Evolutionary conservation across 164 flowering plant genomes (phyloP), one percentile per base, ranked within the genome.

Genomic region (Liriodendron chinense): DNA sequence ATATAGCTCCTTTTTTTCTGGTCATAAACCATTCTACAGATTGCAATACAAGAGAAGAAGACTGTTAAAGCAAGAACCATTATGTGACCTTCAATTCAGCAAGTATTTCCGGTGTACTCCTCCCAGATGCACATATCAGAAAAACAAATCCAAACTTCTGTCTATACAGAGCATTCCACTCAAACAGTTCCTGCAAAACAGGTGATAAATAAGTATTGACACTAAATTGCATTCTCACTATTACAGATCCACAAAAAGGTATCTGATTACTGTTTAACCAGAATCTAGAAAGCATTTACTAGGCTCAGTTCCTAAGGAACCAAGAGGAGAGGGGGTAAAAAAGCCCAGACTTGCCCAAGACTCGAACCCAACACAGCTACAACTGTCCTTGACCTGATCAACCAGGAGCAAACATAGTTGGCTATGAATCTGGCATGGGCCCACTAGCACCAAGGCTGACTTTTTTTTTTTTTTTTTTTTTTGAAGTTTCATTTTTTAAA

Each of bases 121-220:
- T 89, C 26, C 98, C 98, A 78, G 98, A 88, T 72, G 98, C 98
- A 87, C 91, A 94, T 72, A 91, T 94, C 34, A 96, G 81, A 78
- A 94, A 96, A 78, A 96, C 84, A 83, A 90, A 91, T 59, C 98
- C 99, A 83, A 96, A 94, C 83, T 91, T 96, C 64, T 88, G 70
- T 76, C 78, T 86, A 69, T 94, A 96, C 47, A 71, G 84, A 71
- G 77, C 78, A 87, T 96, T 96, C 98, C 98, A 96, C 16, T 88
- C 91, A 50, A 78, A 57, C 9, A 96, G 80, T 76, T 92, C 97
- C 97, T 94, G 90, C 76, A 80, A 71, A 74, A 63, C 70, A 56
- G 62, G 64, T 71, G 59, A 14, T n/a, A 34, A 48, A 53, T 26
- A 10, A 22, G 65, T 10, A 47, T n/a, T 21, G 8, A 65, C 18